phyloP scores from a whole-genome alignment of 2,329 filamentous ascomycete species.

The Nemania sp. region DNA sequence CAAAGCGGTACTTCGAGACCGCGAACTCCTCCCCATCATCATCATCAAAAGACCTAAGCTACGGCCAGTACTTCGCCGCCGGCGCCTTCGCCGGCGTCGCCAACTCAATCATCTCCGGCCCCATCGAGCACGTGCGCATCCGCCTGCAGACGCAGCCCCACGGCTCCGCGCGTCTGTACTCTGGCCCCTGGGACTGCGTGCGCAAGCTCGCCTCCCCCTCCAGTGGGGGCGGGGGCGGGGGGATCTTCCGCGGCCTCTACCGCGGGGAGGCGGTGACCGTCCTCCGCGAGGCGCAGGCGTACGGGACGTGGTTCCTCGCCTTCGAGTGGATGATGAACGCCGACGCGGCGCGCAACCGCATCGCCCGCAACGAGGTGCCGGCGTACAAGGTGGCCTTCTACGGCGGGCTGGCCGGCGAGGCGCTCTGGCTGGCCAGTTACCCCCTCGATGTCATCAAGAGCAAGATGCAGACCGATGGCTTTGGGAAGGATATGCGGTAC shows the following conservation, averaged over 20 bases:
- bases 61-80: slow-evolving; percentile 87
- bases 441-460: slow-evolving; percentile 98
- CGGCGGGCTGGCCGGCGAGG: slow-evolving; percentile 93
- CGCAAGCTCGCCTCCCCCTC: too few species aligned
- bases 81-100: slow-evolving; percentile 93
- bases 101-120: slow-evolving; percentile 88
- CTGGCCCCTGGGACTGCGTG: slow-evolving; percentile 89
- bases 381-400: slow-evolving; percentile 90
- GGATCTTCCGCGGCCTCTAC: slow-evolving; percentile 80
- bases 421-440: slow-evolving; percentile 92
- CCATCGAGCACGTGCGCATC: slow-evolving; percentile 98
- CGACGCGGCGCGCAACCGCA: slow-evolving; percentile 81
- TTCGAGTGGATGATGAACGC: slow-evolving; percentile 98
- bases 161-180: slow-evolving; percentile 80
- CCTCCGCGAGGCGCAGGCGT: slow-evolving; percentile 90
- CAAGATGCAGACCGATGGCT: slow-evolving; percentile 99
- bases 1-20: slow-evolving; percentile 85
- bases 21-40: too few species aligned
- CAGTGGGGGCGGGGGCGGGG: slow-evolving; percentile 69
- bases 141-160: slow-evolving; percentile 96
- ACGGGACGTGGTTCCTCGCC: slow-evolving; percentile 93
- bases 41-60: slow-evolving; percentile 70
- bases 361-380: slow-evolving; percentile 81
- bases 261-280: slow-evolving; percentile 89
- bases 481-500: slow-evolving; percentile 78